Evolutionary conservation across 352 stramenopile species (phyloP).

Genomic region (Globisporangium okanoganense): DNA sequence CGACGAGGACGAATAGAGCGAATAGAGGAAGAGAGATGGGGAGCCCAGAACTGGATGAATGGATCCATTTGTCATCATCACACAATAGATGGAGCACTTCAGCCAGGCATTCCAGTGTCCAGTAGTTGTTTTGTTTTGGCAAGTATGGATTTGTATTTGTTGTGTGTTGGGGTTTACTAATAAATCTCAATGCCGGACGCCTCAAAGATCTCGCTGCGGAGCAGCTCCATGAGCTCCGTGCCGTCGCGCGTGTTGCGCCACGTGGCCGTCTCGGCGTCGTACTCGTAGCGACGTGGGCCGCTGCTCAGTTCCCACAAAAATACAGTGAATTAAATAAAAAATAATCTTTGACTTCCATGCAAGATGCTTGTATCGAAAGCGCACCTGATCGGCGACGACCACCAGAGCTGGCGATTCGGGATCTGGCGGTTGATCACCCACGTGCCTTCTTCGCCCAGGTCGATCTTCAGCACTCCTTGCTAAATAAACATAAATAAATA

Average conservation of each 20-base stretch:
- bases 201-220: conserved; percentile 76
- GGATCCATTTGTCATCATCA: not conserved
- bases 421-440: conserved; percentile 99
- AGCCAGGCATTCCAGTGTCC: not conserved
- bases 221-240: conserved; percentile 64
- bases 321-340: not conserved
- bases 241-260: conserved; percentile 86
- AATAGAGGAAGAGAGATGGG: not conserved
- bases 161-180: conserved; percentile 26
- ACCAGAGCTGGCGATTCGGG: conserved; percentile 97
- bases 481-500: conserved; percentile 18
- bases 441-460: conserved; percentile 90
- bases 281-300: conserved; percentile 89
- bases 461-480: conserved; percentile 96
- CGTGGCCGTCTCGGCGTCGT: conserved; percentile 49
- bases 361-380: too few relatives aligned
- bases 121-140: not conserved
- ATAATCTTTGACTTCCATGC: too few relatives aligned
- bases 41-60: not conserved
- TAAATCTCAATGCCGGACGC: conserved; percentile 81
- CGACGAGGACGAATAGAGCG: conserved; percentile 26
- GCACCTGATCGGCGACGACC: conserved; percentile 94
- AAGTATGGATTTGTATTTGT: conserved; percentile 1
- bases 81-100: conserved; percentile 1
- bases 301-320: conserved; percentile 23